These are phyloP conservation scores for Boechera retrofracta DNA, from an alignment of 345 rosid genomes.

Conservation along the genomic window DNA sequence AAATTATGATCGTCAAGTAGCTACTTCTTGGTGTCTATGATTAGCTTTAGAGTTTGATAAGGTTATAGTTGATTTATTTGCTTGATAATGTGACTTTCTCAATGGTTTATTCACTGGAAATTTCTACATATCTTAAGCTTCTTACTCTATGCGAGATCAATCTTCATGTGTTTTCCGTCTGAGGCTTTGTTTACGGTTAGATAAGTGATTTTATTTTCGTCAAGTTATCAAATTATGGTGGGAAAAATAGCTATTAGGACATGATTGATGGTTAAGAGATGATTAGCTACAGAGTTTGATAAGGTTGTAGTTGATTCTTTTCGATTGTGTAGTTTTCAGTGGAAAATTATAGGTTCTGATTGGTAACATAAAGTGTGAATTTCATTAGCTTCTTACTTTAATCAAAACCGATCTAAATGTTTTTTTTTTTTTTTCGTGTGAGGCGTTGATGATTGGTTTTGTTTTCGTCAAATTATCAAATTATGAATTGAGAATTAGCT, in stretches of 20 bases:
- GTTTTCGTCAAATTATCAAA: no score
- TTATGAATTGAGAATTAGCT: no score
- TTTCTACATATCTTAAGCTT: no score
- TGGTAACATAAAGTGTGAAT: neutral
- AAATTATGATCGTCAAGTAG: neutral
- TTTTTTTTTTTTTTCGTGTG: neutral
- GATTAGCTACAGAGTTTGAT: neutral
- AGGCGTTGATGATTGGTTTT: no score
- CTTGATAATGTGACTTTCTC: neutral
- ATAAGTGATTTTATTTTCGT: no score
- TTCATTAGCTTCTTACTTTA: neutral
- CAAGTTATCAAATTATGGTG: no score
- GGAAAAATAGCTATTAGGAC: no score
- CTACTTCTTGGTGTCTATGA: neutral
- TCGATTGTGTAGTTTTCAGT: neutral
- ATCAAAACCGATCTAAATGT: neutral
- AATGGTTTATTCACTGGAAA: no score
- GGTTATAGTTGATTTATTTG: no score
- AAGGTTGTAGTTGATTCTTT: neutral
- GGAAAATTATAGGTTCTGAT: neutral
- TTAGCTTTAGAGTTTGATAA: neutral
- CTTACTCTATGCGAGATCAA: no score
- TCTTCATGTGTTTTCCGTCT: no score
- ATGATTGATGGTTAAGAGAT: neutral
- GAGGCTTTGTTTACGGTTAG: no score